These are phyloP conservation scores for Isoetes taiwanensis DNA, from an alignment of 75 land plant genomes.

Conservation along the genomic window DNA sequence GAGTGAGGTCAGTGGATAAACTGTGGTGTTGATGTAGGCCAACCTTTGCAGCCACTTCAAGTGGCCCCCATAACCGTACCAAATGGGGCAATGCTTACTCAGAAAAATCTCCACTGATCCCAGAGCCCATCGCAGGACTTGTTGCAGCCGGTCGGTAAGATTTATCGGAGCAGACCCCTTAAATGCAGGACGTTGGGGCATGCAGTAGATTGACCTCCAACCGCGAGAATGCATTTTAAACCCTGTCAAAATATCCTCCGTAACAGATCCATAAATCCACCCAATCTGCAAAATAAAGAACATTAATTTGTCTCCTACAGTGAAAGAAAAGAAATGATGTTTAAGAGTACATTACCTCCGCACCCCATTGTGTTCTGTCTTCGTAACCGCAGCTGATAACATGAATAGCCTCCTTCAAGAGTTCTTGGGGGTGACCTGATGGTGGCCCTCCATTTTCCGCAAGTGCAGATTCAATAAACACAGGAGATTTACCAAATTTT, in stretches of 20 bases:
- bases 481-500: slow-evolving; percentile 1
- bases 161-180: slow-evolving; percentile 71
- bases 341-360: not conserved
- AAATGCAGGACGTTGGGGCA: slow-evolving; percentile 48
- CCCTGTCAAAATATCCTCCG: slow-evolving; percentile 59
- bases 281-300: slow-evolving; percentile 48
- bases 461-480: slow-evolving; percentile 1
- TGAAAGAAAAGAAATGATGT: no score
- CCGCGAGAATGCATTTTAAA: slow-evolving; percentile 69
- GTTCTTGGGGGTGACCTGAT: not conserved
- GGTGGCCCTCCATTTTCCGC: not conserved
- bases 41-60: slow-evolving; percentile 47
- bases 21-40: slow-evolving; percentile 49
- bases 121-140: slow-evolving; percentile 62
- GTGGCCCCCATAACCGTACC: slow-evolving; percentile 63
- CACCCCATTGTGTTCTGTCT: slow-evolving; percentile 1
- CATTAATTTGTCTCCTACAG: no score
- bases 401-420: not conserved
- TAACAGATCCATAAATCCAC: slow-evolving; percentile 56
- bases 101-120: slow-evolving; percentile 68
- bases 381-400: slow-evolving; percentile 8
- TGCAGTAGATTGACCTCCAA: slow-evolving; percentile 71
- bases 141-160: slow-evolving; percentile 53
- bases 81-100: slow-evolving; percentile 64
- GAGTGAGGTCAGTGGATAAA: slow-evolving; percentile 57